Percentiles rank a stretch among this genome's conserved stretches.
These are phyloP conservation scores for Leccinellum albellum DNA, from an alignment of 768 basidiomycete genomes.

Conservation along the genomic window DNA sequence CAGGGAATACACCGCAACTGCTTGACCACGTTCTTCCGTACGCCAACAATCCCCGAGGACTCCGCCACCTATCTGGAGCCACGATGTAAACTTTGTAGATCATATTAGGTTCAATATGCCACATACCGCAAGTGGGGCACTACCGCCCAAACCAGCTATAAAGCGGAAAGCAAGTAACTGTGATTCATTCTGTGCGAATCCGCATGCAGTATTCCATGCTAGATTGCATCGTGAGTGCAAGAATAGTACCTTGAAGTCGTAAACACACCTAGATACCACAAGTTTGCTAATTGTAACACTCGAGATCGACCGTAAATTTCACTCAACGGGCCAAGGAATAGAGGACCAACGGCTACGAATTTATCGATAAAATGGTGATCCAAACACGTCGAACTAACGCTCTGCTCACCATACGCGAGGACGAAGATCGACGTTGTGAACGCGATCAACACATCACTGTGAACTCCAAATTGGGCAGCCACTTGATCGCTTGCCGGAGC, in stretches of 20 bases:
- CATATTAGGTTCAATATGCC: too few relatives aligned
- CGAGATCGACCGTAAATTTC: slow-evolving; percentile 68
- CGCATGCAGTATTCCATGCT: slow-evolving; percentile 63
- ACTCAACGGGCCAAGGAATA: slow-evolving; percentile 55
- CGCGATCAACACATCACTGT: slow-evolving; percentile 43
- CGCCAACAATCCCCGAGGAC: slow-evolving; percentile 60
- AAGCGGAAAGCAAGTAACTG: slow-evolving; percentile 69
- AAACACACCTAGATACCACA: slow-evolving; percentile 53
- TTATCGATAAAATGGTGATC: not conserved
- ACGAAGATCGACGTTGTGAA: slow-evolving; percentile 61
- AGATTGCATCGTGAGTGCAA: slow-evolving; percentile 6
- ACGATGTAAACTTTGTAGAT: not conserved
- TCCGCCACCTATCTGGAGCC: slow-evolving; percentile 56
- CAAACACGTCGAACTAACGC: not conserved
- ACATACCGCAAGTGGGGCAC: slow-evolving; percentile 55
- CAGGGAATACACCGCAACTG: slow-evolving; percentile 60
- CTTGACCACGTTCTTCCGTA: slow-evolving; percentile 59
- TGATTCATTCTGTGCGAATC: slow-evolving; percentile 54
- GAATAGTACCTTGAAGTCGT: not conserved
- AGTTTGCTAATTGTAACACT: slow-evolving; percentile 60
- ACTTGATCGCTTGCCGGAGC: slow-evolving; percentile 59
- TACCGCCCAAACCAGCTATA: slow-evolving; percentile 67
- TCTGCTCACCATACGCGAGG: slow-evolving; percentile 52
- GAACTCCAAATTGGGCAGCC: slow-evolving; percentile 52
- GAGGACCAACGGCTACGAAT: slow-evolving; percentile 8